These are phyloP conservation scores for Aureobasidium leucospermi DNA, from an alignment of 2,329 filamentous ascomycete species.

Conservation along the genomic window DNA sequence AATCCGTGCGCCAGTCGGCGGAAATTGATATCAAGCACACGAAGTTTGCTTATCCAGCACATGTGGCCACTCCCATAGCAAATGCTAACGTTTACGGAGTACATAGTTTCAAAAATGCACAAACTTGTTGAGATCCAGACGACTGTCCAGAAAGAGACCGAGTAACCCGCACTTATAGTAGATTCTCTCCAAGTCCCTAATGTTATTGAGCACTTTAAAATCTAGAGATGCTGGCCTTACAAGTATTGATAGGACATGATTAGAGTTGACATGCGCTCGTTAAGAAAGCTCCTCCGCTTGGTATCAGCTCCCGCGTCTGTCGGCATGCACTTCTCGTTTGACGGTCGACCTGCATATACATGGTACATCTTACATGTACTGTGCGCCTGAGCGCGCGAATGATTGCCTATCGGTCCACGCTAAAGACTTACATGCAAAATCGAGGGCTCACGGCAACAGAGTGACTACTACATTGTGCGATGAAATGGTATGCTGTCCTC, in stretches of 20 bases:
- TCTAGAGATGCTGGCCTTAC: no score
- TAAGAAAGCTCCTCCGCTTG: not conserved
- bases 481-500: not conserved
- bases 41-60: no score
- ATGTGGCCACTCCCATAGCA: not conserved
- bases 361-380: not conserved
- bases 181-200: no score
- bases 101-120: no score
- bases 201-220: no score
- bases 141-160: no score
- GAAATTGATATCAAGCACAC: not conserved
- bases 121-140: no score
- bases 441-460: not conserved
- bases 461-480: not conserved
- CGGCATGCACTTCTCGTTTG: constrained; percentile 9
- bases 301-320: not conserved
- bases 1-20: not conserved
- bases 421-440: not conserved
- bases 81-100: no score
- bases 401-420: constrained; percentile 9
- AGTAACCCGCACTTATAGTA: no score
- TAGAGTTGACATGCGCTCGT: not conserved
- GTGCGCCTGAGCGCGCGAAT: not conserved
- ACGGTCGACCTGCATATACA: constrained; percentile 6
- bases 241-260: no score